phyloP scores from a whole-genome alignment of 2,329 filamentous ascomycete species.

The Dactylella cylindrospora region DNA sequence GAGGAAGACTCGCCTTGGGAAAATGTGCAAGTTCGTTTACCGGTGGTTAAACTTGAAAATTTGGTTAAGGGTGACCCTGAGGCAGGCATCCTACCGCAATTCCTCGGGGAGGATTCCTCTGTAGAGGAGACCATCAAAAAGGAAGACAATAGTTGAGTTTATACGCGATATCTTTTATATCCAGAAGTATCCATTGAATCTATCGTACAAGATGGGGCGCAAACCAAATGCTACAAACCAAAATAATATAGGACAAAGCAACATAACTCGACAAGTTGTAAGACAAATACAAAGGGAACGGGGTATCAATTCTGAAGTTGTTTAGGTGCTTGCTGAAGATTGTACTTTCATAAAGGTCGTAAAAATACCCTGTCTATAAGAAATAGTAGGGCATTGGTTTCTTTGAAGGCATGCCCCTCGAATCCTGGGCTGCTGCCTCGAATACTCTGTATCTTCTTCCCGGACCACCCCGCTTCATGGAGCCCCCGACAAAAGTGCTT shows the following conservation, averaged over 20 bases:
- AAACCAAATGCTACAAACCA: conserved; percentile 23
- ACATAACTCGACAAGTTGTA: conserved; percentile 9
- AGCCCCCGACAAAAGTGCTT: conserved; percentile 55
- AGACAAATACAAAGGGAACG: no score
- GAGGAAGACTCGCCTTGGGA: no score
- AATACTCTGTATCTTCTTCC: conserved; percentile 92
- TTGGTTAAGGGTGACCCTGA: no score
- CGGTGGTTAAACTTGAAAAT: no score
- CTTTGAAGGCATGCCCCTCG: conserved; percentile 96
- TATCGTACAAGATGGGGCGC: conserved; percentile 20
- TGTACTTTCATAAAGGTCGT: conserved; percentile 6
- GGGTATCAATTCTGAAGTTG: conserved; percentile 40
- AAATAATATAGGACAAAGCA: conserved; percentile 1
- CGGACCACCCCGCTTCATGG: conserved; percentile 63
- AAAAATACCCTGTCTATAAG: conserved; percentile 54
- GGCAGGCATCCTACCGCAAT: no score
- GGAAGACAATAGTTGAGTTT: no score
- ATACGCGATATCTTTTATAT: no score
- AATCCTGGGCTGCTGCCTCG: conserved; percentile 93
- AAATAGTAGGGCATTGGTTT: conserved; percentile 98
- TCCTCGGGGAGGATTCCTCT: no score
- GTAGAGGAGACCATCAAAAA: no score
- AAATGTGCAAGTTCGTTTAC: no score
- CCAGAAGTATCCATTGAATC: not conserved
- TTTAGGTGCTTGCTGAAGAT: conserved; percentile 2